These are phyloP conservation scores for Liriodendron chinense DNA, from an alignment of 164 flowering plant species.

Conservation along the genomic window DNA sequence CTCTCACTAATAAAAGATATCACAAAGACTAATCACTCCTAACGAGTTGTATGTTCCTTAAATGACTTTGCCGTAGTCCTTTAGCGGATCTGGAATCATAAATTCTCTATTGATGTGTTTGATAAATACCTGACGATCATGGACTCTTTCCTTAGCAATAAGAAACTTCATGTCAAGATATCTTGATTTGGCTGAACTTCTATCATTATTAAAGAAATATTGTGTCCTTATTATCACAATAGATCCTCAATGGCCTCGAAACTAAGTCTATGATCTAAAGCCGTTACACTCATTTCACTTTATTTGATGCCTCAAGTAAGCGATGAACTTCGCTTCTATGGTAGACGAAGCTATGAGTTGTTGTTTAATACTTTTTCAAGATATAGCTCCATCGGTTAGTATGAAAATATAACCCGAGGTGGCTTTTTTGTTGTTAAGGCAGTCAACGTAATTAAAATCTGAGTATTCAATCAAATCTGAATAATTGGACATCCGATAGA, in stretches of 20 bases:
- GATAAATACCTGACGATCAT: too few species aligned
- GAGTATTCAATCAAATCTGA: background rate
- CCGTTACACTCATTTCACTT: background rate
- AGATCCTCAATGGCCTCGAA: background rate
- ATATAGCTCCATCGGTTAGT: background rate
- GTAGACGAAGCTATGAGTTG: background rate
- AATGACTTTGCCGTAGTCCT: too few species aligned
- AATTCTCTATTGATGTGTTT: too few species aligned
- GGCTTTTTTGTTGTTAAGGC: background rate
- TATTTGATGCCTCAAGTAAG: too few species aligned
- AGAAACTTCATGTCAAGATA: background rate
- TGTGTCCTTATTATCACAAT: background rate
- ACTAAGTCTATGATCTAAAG: background rate
- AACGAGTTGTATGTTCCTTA: too few species aligned
- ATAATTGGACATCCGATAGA: background rate
- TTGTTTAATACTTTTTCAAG: background rate
- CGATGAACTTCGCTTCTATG: background rate
- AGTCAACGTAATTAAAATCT: background rate
- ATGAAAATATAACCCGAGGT: background rate
- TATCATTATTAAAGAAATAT: background rate
- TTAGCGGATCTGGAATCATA: too few species aligned
- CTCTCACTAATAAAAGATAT: too few species aligned
- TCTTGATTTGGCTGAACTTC: background rate
- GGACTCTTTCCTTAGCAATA: too few species aligned
- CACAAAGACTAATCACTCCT: too few species aligned